phyloP scores from a whole-genome alignment of 345 rosid species.

The Camelina laxa region DNA sequence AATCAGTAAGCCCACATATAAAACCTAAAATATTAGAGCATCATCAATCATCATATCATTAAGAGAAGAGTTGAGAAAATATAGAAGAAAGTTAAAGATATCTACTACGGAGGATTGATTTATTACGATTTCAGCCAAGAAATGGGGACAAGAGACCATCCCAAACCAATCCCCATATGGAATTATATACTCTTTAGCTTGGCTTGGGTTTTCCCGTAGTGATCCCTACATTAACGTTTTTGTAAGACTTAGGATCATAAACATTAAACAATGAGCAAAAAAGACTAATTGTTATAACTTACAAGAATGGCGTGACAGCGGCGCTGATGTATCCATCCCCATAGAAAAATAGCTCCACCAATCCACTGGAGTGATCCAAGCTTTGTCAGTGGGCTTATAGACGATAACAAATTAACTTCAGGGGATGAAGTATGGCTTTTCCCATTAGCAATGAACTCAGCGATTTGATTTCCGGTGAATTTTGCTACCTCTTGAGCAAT shows the following conservation, averaged over 20 bases:
- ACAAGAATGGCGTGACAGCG: conserved; percentile 71
- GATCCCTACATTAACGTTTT: conserved; percentile 54
- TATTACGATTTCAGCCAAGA: conserved; percentile 79
- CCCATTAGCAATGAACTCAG: conserved; percentile 54
- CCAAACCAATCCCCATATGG: conserved; percentile 86
- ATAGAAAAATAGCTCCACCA: conserved; percentile 62
- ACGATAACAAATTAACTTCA: conserved; percentile 49
- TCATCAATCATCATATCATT: conserved; percentile 23
- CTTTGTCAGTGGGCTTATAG: conserved; percentile 50
- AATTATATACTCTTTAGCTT: conserved; percentile 50
- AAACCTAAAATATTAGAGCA: conserved; percentile 53
- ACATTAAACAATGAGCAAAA: conserved; percentile 4
- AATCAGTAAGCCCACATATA: conserved; percentile 66
- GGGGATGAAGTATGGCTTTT: conserved; percentile 41
- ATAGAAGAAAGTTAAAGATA: background rate
- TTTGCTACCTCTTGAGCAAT: conserved; percentile 50
- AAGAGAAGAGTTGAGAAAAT: background rate
- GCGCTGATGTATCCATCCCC: conserved; percentile 82
- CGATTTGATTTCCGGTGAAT: conserved; percentile 47
- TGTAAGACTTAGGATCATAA: conserved; percentile 1
- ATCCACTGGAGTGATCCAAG: conserved; percentile 66
- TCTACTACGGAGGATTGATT: background rate
- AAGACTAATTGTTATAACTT: conserved; percentile 16
- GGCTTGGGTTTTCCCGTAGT: conserved; percentile 47
- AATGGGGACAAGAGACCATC: conserved; percentile 77